Base-by-base conservation (phyloP, 2,329 filamentous ascomycete genomes). In the Fusarium sarcochroum region DNA sequence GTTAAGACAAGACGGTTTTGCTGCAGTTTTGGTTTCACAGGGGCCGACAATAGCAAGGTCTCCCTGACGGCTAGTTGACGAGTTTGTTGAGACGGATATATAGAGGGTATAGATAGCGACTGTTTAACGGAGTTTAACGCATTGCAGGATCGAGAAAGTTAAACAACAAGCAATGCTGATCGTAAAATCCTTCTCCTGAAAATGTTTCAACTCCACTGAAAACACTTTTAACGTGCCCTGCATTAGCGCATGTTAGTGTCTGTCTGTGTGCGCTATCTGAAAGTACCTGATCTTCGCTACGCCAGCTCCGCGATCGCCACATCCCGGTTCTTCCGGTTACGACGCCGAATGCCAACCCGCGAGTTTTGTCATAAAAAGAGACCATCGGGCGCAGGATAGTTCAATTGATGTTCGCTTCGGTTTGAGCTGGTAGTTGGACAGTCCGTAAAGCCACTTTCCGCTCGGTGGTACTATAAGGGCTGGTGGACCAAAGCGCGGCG, bases 191-290 rank as follows among this genome's bases (percentile, higher is more conserved):
- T 20, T 25, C 46, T 40, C 35, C 37, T 25, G 30, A 58, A 64
- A 64, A 53, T 53, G 59, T 65, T 64, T 65, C 61, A 44, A 59
- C 46, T 53, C 52, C 60, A 64, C 61, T 25, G 37, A 38, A 52
- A 25, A 44, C 38, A 8, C 40, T 59, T 30, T 44, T 18, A 21
- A 30, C 11, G 15, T 47, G 53, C 41, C 61, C 35, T 65, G 52
- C 52, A 52, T 64, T 64, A 64, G 61, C 46, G 60, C 5, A n/a
- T 21, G 6, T 6, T 40, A 34, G 45, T 35, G 47, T 18, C 37
- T 37, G 30, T 30, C 37, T 37, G 30, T 30, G 21, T 15, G 32
- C 27, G n/a, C 21, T n/a, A n/a, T 17, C 20, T 18, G n/a, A 11
- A 38, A 34, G n/a, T 5, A 13, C 37, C 37, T 17, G 35, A 51